Evolutionary conservation across 495 filamentous ascomycete species (phyloP).

Genomic region (Copromyces sp.): DNA sequence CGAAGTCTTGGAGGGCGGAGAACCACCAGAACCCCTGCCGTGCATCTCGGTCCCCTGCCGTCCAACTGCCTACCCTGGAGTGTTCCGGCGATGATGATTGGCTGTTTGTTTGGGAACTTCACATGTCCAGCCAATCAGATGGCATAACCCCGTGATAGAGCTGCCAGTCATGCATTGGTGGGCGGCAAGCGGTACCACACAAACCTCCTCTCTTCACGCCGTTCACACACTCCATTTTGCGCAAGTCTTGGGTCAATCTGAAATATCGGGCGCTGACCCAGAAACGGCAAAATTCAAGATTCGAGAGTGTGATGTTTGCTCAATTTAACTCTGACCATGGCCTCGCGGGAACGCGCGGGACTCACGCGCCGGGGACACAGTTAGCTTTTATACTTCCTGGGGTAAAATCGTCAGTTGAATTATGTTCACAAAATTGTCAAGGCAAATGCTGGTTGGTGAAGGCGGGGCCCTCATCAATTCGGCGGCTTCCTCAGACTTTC

Average conservation of each 20-base stretch:
- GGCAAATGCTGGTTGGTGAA: neutral
- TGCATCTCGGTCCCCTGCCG: constrained; percentile 7
- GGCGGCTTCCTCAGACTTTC: neutral
- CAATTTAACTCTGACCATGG: neutral
- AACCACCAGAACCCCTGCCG: neutral
- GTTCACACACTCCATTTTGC: neutral
- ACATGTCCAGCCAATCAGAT: constrained; percentile 20
- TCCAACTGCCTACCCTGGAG: constrained; percentile 13
- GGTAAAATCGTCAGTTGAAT: neutral
- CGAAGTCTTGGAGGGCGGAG: neutral
- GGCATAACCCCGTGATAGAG: constrained; percentile 20
- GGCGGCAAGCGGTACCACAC: constrained; percentile 27
- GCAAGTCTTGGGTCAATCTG: neutral
- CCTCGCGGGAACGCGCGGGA: neutral
- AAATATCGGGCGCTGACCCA: neutral
- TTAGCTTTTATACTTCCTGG: neutral
- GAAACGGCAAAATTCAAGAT: neutral
- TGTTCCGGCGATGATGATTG: constrained; percentile 13
- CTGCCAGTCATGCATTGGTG: constrained; percentile 24
- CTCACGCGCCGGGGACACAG: neutral
- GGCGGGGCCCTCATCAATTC: neutral
- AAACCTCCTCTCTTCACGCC: neutral
- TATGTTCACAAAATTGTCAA: neutral
- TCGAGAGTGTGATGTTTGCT: neutral
- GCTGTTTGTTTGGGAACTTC: constrained; percentile 7